These are phyloP conservation scores for Coemansia sp. DNA, from an alignment of 371 early-diverging fungal genomes.

Conservation along the genomic window DNA sequence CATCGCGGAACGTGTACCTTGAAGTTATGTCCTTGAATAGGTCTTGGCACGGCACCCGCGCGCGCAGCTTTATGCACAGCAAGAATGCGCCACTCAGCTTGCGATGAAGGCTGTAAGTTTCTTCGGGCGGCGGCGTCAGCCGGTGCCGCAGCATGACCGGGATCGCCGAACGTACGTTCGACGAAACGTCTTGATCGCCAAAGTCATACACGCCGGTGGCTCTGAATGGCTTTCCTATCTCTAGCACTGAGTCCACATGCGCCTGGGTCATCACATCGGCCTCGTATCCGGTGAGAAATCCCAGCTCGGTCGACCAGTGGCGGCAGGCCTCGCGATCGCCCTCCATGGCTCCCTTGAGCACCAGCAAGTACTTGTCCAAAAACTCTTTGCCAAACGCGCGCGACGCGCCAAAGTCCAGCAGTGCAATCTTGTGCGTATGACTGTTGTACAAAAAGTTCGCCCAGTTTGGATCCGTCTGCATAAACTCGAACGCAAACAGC, in stretches of 20 bases:
- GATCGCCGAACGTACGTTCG: slow-evolving; percentile 79
- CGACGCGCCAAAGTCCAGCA: slow-evolving; percentile 95
- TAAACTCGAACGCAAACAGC: slow-evolving; percentile 87
- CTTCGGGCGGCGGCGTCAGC: slow-evolving; percentile 96
- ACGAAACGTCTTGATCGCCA: slow-evolving; percentile 75
- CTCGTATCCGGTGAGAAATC: slow-evolving; percentile 94
- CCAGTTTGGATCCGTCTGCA: slow-evolving; percentile 99
- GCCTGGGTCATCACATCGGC: slow-evolving; percentile 84
- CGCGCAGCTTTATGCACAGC: slow-evolving; percentile 82
- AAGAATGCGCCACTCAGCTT: slow-evolving; percentile 93
- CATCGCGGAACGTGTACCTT: slow-evolving; percentile 37
- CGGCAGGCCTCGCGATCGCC: slow-evolving; percentile 75
- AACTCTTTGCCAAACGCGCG: slow-evolving; percentile 79
- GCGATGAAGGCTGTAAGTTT: slow-evolving; percentile 92
- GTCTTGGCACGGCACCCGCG: slow-evolving; percentile 62
- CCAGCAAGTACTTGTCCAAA: slow-evolving; percentile 70
- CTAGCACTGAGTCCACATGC: slow-evolving; percentile 86
- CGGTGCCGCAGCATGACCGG: slow-evolving; percentile 93
- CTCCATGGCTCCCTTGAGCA: slow-evolving; percentile 72
- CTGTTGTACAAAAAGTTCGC: slow-evolving; percentile 91
- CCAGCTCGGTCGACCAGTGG: slow-evolving; percentile 75
- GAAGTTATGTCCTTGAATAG: slow-evolving; percentile 42
- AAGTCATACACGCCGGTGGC: slow-evolving; percentile 74
- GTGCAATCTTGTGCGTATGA: slow-evolving; percentile 63
- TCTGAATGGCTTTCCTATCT: slow-evolving; percentile 85